These are phyloP conservation scores for Papiliotrema nemorosa DNA, from an alignment of 1,284 basidiomycete genomes.

Conservation along the genomic window DNA sequence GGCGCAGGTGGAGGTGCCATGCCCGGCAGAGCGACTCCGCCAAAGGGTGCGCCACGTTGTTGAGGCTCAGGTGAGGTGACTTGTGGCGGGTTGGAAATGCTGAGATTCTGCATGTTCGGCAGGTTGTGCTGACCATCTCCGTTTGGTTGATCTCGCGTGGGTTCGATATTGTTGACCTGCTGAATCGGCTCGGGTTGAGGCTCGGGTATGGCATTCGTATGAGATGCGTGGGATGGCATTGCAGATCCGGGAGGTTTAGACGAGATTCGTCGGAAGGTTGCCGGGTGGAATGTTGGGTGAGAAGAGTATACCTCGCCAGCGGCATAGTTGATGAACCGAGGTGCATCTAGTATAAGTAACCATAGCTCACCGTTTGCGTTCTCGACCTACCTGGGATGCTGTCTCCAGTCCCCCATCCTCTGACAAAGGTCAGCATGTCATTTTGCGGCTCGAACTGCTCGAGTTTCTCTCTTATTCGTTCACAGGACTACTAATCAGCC, in stretches of 20 bases:
- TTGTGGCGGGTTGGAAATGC: neutral
- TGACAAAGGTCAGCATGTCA: constrained; percentile 81
- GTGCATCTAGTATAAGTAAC: constrained; percentile 56
- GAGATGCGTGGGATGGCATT: constrained; percentile 3
- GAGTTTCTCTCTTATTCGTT: constrained; percentile 73
- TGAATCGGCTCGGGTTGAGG: neutral
- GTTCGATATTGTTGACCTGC: neutral
- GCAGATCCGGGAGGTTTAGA: constrained; percentile 27
- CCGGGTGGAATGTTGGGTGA: constrained; percentile 41
- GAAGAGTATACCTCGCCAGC: constrained; percentile 46
- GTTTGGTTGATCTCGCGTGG: neutral
- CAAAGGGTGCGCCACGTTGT: constrained; percentile 21
- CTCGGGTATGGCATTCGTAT: constrained; percentile 18
- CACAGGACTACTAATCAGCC: constrained; percentile 66
- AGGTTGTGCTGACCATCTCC: neutral
- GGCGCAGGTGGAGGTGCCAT: constrained; percentile 25
- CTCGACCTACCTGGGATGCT: constrained; percentile 59
- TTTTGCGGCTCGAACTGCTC: constrained; percentile 77
- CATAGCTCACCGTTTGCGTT: neutral
- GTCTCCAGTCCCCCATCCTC: constrained; percentile 76
- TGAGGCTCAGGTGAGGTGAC: constrained; percentile 7
- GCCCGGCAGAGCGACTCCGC: constrained; percentile 45
- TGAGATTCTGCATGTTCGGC: neutral
- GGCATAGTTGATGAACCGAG: constrained; percentile 67
- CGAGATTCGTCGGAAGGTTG: constrained; percentile 43